These are phyloP conservation scores for Orbilia oligospora DNA, from an alignment of 2,329 filamentous ascomycete species.

Conservation along the genomic window DNA sequence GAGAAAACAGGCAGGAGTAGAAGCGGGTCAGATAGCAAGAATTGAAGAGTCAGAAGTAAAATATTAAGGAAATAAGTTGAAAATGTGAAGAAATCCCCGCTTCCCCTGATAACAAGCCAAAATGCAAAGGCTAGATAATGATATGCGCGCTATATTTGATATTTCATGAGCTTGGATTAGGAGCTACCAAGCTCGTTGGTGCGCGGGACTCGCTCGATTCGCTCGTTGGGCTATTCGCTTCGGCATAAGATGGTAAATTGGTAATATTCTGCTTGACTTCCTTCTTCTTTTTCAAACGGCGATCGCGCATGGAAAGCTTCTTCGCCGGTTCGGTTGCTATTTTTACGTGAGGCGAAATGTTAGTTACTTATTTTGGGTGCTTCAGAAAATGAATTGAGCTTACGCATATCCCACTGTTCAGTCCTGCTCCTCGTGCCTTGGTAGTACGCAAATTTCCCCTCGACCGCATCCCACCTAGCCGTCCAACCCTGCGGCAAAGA, in stretches of 20 bases:
- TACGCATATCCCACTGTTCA: constrained; percentile 62
- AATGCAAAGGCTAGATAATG: background rate
- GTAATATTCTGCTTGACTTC: constrained; percentile 47
- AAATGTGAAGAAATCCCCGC: constrained; percentile 8
- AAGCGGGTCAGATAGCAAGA: constrained; percentile 12
- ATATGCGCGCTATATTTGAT: background rate
- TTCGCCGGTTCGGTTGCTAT: constrained; percentile 59
- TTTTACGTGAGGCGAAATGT: background rate
- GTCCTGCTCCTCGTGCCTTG: constrained; percentile 61
- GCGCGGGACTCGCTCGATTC: constrained; percentile 14
- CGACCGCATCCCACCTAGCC: constrained; percentile 61
- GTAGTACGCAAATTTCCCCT: constrained; percentile 62
- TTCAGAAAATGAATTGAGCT: constrained; percentile 12
- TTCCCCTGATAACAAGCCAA: background rate
- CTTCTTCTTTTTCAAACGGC: constrained; percentile 57
- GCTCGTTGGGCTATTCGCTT: constrained; percentile 51
- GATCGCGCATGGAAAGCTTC: constrained; percentile 57
- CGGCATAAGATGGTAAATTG: constrained; percentile 48
- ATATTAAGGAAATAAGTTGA: constrained; percentile 41
- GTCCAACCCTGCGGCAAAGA: constrained; percentile 63
- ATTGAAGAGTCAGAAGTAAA: background rate
- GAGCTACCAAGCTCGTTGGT: constrained; percentile 39
- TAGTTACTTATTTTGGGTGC: constrained; percentile 1
- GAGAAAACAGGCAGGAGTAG: constrained; percentile 3
- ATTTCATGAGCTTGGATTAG: constrained; percentile 42